A percentile compares a stretch with the other conserved stretches of the same genome.
These are phyloP conservation scores for Fulvia fulva DNA, from an alignment of 2,329 filamentous ascomycete genomes.

Conservation along the genomic window DNA sequence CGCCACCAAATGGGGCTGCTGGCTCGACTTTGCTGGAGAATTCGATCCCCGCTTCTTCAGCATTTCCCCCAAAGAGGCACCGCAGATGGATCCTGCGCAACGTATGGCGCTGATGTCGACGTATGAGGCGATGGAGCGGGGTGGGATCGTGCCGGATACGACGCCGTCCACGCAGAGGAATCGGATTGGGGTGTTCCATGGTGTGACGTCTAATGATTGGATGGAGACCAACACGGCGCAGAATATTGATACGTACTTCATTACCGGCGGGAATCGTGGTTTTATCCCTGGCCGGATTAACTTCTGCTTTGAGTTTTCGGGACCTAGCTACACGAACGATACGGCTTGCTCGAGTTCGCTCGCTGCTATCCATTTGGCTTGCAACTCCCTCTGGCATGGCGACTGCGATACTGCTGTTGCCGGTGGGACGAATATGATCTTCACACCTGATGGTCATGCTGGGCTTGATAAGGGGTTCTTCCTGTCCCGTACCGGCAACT, in stretches of 20 bases:
- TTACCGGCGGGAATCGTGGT: conserved; percentile 5
- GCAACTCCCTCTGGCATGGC: conserved; percentile 6
- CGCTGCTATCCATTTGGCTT: conserved; percentile 7
- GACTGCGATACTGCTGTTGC: conserved; percentile 10
- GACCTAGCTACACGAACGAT: conserved; percentile 10
- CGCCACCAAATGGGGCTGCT: conserved; percentile 34
- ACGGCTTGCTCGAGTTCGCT: conserved; percentile 11
- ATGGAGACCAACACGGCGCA: conserved; percentile 21
- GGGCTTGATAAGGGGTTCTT: conserved; percentile 19
- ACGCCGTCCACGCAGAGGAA: conserved; percentile 28
- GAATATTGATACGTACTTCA: conserved; percentile 8
- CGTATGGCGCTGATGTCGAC: conserved; percentile 27
- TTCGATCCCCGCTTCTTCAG: conserved; percentile 42
- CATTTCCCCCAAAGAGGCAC: conserved; percentile 33
- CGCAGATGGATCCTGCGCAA: conserved; percentile 21
- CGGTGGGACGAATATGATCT: conserved; percentile 13
- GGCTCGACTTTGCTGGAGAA: conserved; percentile 34
- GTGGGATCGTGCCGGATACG: conserved; percentile 26
- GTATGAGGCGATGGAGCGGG: conserved; percentile 26
- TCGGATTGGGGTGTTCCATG: conserved; percentile 34
- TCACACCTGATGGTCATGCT: conserved; percentile 9
- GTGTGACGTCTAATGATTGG: conserved; percentile 29
- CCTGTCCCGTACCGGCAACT: conserved; percentile 18
- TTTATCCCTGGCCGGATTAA: conserved; percentile 9
- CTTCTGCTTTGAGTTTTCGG: conserved; percentile 8